Evolutionary conservation across 1,284 basidiomycete genomes (phyloP).

Genomic region (Neolentinus lepideus): DNA sequence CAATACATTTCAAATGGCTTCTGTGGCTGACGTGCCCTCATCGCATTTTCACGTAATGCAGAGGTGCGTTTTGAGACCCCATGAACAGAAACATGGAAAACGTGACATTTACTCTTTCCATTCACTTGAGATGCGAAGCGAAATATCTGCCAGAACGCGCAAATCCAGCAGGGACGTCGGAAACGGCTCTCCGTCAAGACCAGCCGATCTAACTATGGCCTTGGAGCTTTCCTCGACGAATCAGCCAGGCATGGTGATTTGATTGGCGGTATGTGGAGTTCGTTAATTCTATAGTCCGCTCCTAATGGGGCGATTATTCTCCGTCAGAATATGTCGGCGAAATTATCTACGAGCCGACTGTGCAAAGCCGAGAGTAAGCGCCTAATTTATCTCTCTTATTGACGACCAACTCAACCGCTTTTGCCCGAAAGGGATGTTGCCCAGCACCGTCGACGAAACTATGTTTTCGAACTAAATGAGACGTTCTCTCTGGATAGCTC

Average conservation of each 20-base stretch:
- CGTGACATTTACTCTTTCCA: not conserved
- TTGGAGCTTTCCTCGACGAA: slow-evolving; percentile 45
- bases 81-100: not conserved
- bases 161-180: slow-evolving; percentile 30
- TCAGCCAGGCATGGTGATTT: slow-evolving; percentile 29
- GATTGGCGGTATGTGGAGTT: slow-evolving; percentile 35
- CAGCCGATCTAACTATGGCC: slow-evolving; percentile 25
- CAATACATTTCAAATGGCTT: not conserved
- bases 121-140: slow-evolving; percentile 14
- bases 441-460: slow-evolving; percentile 32
- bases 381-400: not conserved
- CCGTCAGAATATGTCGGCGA: slow-evolving; percentile 49
- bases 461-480: slow-evolving; percentile 33
- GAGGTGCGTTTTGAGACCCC: not conserved
- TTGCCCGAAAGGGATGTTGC: slow-evolving; percentile 18
- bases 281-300: not conserved
- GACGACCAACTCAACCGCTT: slow-evolving; percentile 8
- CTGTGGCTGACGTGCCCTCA: not conserved
- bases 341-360: slow-evolving; percentile 34
- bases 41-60: not conserved
- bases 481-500: slow-evolving; percentile 34
- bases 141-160: slow-evolving; percentile 30
- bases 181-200: slow-evolving; percentile 35
- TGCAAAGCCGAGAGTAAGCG: slow-evolving; percentile 22
- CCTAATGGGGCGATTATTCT: not conserved